Base-by-base conservation (phyloP, 2,329 filamentous ascomycete genomes). In the Cladophialophora chaetospira region DNA sequence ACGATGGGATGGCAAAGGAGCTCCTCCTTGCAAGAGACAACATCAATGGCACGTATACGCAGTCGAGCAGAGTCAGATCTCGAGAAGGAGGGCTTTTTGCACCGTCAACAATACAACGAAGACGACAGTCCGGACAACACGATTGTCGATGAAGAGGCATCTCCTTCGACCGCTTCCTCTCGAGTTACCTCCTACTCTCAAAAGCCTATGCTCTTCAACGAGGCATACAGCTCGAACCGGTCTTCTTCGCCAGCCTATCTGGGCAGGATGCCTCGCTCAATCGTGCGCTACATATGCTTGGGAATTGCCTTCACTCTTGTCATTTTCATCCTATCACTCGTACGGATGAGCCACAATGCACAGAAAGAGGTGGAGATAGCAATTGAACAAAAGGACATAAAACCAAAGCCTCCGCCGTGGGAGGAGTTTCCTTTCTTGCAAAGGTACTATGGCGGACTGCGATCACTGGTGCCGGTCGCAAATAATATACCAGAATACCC, bases 401-500 rank as follows among this genome's bases (percentile, higher is more conserved):
- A 42, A 60, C 69, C 26, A 61, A 69, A 45, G 0, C 82, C 85
- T 17, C 88, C 89, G 10, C 84, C 65, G n/a, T 97, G 92, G 91
- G 89, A 96, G 70, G 83, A 82, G 8, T 97, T 96, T 69, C 84
- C 86, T 0, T 95, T 96, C 67, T 73, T 99, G 60, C 87, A 87
- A 58, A 82, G 92, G 61, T 99, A 97, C 70, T 94, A 97, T 70
- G 93, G 91, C 11, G 94, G 94, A 0, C 81, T 99, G 57, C 81
- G 87, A 62, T 88, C 82, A 0, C 69, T 99, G 60, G 83, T 89
- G 0, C 73, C 84, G 0, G 75, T 85, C 23, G 71, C 79, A 11
- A 77, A 89, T 45, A 93, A 92, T 63, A 77, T 80, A 8, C 87
- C 92, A 0, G 89, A 97, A 68, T 97, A 96, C 69, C 93, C 94